phyloP scores from a whole-genome alignment of 1,284 basidiomycete genomes.

The Thecaphora thlaspeos region DNA sequence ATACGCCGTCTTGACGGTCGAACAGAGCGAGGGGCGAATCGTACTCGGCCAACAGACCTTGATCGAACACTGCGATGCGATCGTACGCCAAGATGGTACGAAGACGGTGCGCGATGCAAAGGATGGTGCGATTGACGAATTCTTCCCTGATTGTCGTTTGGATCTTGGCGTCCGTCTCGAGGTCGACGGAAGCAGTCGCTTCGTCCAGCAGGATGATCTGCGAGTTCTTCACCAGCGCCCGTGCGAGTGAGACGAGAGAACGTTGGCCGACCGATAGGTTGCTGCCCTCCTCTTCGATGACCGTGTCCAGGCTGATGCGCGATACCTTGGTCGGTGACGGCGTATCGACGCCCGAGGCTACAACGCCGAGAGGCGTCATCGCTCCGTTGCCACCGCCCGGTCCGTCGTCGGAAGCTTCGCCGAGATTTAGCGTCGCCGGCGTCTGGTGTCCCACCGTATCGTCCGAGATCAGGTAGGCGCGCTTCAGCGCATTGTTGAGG shows the following conservation, averaged over 20 bases:
- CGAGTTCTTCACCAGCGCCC: conserved; percentile 54
- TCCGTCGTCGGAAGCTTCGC: conserved; percentile 13
- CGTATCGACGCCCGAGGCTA: conserved; percentile 13
- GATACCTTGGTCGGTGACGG: conserved; percentile 17
- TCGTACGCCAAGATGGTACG: conserved; percentile 79
- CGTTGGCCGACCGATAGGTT: conserved; percentile 58
- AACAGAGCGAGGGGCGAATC: conserved; percentile 69
- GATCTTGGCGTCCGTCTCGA: conserved; percentile 78
- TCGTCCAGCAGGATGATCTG: conserved; percentile 62
- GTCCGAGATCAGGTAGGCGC: conserved; percentile 53
- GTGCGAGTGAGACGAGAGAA: conserved; percentile 56
- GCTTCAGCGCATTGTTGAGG: conserved; percentile 56
- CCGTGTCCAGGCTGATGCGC: conserved; percentile 52
- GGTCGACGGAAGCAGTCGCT: conserved; percentile 75
- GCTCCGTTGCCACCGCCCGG: conserved; percentile 5
- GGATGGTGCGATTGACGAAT: conserved; percentile 74
- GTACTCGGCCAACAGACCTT: conserved; percentile 71
- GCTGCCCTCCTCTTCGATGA: conserved; percentile 54
- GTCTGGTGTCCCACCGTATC: conserved; percentile 18
- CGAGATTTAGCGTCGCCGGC: conserved; percentile 17
- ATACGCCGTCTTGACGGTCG: conserved; percentile 64
- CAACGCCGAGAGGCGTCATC: conserved; percentile 11
- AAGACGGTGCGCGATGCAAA: conserved; percentile 73
- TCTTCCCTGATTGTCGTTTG: conserved; percentile 81
- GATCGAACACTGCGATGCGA: conserved; percentile 74